Evolutionary conservation across 352 stramenopile species (phyloP).

Genomic region (Globisporangium abappressorium): DNA sequence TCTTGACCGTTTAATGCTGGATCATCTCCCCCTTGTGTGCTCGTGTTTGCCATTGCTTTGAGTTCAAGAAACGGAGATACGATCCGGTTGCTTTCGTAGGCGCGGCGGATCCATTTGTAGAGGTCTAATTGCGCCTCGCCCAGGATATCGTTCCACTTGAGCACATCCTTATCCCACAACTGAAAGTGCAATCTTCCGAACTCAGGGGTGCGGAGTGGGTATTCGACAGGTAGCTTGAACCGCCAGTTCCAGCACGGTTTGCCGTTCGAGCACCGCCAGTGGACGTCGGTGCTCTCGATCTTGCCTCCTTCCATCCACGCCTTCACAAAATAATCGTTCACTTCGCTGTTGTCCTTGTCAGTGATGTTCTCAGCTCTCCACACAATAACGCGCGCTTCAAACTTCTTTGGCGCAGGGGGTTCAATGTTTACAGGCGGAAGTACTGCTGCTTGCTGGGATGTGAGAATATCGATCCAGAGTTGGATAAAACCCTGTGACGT

Average conservation of each 20-base stretch:
- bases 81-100: conserved; percentile 53
- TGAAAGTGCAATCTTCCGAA: conserved; percentile 88
- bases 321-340: conserved; percentile 93
- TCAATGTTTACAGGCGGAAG: conserved; percentile 70
- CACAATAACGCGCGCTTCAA: conserved; percentile 88
- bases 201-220: conserved; percentile 70
- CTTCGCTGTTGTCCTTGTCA: conserved; percentile 67
- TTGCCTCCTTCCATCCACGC: conserved; percentile 81
- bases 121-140: conserved; percentile 83
- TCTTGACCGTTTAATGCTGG: not conserved
- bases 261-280: conserved; percentile 90
- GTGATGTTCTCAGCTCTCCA: conserved; percentile 88
- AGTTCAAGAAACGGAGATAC: conserved; percentile 69
- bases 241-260: conserved; percentile 92
- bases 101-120: conserved; percentile 76
- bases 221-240: conserved; percentile 85
- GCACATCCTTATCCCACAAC: conserved; percentile 91
- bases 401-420: conserved; percentile 58
- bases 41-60: conserved; percentile 25
- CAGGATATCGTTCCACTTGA: conserved; percentile 92
- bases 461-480: conserved; percentile 91
- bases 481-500: conserved; percentile 71
- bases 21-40: not conserved
- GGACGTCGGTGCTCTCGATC: conserved; percentile 75
- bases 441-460: conserved; percentile 52